A percentile compares a stretch with the other conserved stretches of the same genome.
These are phyloP conservation scores for Cladosporium austrohemisphaericum DNA, from an alignment of 2,329 filamentous ascomycete genomes.

Conservation along the genomic window DNA sequence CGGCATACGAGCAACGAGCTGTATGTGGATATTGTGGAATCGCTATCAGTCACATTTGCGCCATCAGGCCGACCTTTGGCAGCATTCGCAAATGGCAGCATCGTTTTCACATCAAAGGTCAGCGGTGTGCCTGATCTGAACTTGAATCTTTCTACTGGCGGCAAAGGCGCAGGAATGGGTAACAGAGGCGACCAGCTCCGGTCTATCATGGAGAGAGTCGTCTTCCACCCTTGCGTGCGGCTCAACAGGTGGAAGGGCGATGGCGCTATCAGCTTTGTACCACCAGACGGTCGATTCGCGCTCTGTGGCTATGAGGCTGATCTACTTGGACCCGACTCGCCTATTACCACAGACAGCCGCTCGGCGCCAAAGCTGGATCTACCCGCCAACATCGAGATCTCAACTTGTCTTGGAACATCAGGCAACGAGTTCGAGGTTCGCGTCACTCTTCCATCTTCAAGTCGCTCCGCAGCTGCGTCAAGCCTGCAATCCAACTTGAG, in stretches of 20 bases:
- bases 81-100: constrained; percentile 84
- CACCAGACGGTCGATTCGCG: constrained; percentile 90
- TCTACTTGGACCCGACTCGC: constrained; percentile 65
- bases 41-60: constrained; percentile 79
- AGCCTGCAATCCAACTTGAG: constrained; percentile 29
- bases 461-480: constrained; percentile 26
- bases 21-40: constrained; percentile 93
- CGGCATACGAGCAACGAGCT: constrained; percentile 95
- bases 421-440: constrained; percentile 88
- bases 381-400: constrained; percentile 77
- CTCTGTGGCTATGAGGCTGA: constrained; percentile 94
- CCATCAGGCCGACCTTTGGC: constrained; percentile 84
- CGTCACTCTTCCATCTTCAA: constrained; percentile 37
- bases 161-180: constrained; percentile 71
- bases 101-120: constrained; percentile 92
- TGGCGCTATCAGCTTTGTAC: constrained; percentile 91
- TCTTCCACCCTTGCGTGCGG: constrained; percentile 94
- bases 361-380: constrained; percentile 65
- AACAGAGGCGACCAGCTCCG: constrained; percentile 40
- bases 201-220: constrained; percentile 72
- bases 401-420: constrained; percentile 68
- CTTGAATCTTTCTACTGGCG: constrained; percentile 73
- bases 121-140: constrained; percentile 91
- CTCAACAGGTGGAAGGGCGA: constrained; percentile 84
- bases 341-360: constrained; percentile 22